phyloP scores from a whole-genome alignment of 2,329 filamentous ascomycete species.

The Metarhizium album region DNA sequence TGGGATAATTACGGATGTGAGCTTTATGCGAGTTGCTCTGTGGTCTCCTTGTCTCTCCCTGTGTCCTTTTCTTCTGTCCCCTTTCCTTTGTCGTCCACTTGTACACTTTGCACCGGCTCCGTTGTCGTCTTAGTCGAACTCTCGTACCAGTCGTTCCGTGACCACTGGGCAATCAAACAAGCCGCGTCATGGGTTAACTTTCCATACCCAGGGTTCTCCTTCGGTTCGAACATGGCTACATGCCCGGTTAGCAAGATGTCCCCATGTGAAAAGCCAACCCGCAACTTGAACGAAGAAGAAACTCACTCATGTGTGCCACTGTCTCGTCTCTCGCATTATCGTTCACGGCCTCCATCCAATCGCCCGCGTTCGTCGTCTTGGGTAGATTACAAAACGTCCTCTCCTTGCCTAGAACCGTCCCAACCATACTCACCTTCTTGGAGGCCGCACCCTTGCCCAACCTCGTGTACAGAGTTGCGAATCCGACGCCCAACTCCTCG shows the following conservation, averaged over 20 bases:
- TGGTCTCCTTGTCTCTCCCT: neutral
- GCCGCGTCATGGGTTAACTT: slow-evolving; percentile 55
- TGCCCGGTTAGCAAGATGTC: neutral
- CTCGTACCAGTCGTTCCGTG: slow-evolving; percentile 54
- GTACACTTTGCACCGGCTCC: neutral
- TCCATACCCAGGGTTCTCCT: slow-evolving; percentile 63
- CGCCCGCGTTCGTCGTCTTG: slow-evolving; percentile 36
- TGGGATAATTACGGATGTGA: neutral
- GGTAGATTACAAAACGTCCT: slow-evolving; percentile 87
- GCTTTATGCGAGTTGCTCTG: neutral
- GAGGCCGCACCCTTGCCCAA: slow-evolving; percentile 58
- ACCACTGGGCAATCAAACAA: slow-evolving; percentile 55
- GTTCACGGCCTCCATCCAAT: slow-evolving; percentile 67
- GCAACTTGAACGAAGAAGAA: neutral
- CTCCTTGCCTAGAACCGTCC: slow-evolving; percentile 53
- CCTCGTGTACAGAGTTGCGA: slow-evolving; percentile 78
- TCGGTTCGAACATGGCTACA: slow-evolving; percentile 62
- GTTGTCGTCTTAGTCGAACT: slow-evolving; percentile 10
- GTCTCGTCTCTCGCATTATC: slow-evolving; percentile 71
- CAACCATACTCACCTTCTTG: slow-evolving; percentile 41
- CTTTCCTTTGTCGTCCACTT: neutral
- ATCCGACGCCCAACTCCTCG: slow-evolving; percentile 58
- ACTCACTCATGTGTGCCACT: slow-evolving; percentile 62
- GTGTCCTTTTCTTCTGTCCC: neutral
- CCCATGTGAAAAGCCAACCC: neutral